phyloP scores from a whole-genome alignment of 225 moss, liverwort and hornwort species.

The Pseudoscleropodium purum region DNA sequence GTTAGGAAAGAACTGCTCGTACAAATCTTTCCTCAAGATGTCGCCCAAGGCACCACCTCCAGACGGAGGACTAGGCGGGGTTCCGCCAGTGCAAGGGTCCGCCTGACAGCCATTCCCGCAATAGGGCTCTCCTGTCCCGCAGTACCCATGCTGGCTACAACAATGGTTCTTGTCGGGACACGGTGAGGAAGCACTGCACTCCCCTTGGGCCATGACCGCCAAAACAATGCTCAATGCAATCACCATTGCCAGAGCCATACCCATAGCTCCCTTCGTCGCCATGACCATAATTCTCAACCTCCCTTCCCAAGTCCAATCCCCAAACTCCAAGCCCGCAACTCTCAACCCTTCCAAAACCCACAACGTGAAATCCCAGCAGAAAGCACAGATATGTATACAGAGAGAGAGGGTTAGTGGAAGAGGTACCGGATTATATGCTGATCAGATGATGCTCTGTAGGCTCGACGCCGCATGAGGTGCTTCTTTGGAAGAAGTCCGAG shows the following conservation, averaged over 20 bases:
- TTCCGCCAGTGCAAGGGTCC: constrained; percentile 8
- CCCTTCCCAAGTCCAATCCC: not conserved
- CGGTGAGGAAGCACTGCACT: not conserved
- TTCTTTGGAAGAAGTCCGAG: not conserved
- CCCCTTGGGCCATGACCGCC: constrained; percentile 1
- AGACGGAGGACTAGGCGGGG: not conserved
- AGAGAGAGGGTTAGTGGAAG: not conserved
- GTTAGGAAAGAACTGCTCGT: constrained; percentile 2
- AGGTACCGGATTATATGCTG: not conserved
- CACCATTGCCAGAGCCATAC: not conserved
- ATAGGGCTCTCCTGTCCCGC: not conserved
- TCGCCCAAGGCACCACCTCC: not conserved
- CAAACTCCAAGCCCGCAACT: not conserved
- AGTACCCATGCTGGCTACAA: constrained; percentile 12
- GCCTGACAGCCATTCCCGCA: constrained; percentile 13
- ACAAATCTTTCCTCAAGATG: constrained; percentile 10
- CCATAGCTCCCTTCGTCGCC: not conserved
- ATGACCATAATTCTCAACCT: not conserved
- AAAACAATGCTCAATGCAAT: not conserved
- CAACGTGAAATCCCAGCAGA: not conserved
- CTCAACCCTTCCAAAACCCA: not conserved
- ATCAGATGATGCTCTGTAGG: not conserved
- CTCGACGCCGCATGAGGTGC: not conserved
- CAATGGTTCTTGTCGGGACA: not conserved
- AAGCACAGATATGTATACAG: not conserved